A percentile compares a stretch with the other conserved stretches of the same genome.
Conservation (phyloP, 2,329 filamentous ascomycete genomes). For the Acarospora socialis region DNA sequence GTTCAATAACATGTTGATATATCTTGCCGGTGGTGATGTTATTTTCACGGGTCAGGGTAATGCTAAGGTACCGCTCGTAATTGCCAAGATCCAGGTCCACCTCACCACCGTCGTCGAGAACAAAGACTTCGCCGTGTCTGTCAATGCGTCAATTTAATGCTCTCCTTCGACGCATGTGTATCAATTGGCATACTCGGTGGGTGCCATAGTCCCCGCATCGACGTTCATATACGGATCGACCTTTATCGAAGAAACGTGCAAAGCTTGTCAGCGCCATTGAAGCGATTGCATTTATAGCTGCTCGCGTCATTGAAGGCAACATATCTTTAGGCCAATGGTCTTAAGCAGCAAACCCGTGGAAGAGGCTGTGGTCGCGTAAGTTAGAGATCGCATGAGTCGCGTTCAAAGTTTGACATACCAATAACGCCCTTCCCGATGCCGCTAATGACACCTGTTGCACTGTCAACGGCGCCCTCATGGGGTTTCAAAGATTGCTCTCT, state of each 20-base stretch:
- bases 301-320: conserved; percentile 20
- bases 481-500: too few relatives aligned
- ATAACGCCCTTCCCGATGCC: conserved; percentile 50
- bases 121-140: conserved; percentile 80
- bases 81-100: conserved; percentile 62
- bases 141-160: conserved; percentile 7
- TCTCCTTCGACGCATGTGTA: background rate
- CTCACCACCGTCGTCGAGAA: conserved; percentile 70
- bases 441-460: conserved; percentile 28
- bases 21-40: conserved; percentile 98
- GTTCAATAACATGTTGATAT: conserved; percentile 75
- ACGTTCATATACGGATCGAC: conserved; percentile 63
- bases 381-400: conserved; percentile 5
- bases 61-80: conserved; percentile 68
- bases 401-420: conserved; percentile 31
- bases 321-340: conserved; percentile 64
- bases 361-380: conserved; percentile 42
- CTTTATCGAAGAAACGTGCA: conserved; percentile 51
- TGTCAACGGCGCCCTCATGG: too few relatives aligned
- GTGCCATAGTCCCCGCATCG: conserved; percentile 60
- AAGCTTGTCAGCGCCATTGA: conserved; percentile 16
- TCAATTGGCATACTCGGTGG: conserved; percentile 22
- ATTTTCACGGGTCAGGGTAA: conserved; percentile 69
- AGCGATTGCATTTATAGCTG: conserved; percentile 6
- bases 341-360: conserved; percentile 64